Evolutionary conservation across 2,329 filamentous ascomycete genomes (phyloP), one percentile per base, ranked within the genome.

Genomic region (Thielaviopsis cerberus): DNA sequence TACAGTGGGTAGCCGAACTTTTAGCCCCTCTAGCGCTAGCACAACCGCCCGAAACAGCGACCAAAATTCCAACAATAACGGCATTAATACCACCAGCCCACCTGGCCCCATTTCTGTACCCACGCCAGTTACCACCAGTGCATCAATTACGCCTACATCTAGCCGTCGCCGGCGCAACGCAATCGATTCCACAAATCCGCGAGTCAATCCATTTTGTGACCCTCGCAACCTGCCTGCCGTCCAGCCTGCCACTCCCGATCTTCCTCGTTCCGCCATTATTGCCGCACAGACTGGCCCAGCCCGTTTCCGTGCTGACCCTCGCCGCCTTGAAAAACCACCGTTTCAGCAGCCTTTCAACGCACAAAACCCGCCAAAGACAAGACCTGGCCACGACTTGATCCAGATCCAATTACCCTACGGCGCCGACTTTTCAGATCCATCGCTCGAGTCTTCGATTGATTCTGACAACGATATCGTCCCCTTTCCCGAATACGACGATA

Each of bases 81-180:
- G 8, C 41, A 48, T 48, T 48, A 48, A 48, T 22, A 48, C 41
- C n/a, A 10, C 41, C 7, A 48, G 8, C 37, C 8, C 37, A 8
- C 37, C 37, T 45, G 37, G 41, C n/a, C 41, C 41, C 41, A 48
- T 22, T 48, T n/a, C 41, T 22, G 41, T 22, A n/a, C 10, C 53
- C 24, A 23, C 27, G 17, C 53, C 53, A 30, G 22, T 37, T 54
- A 23, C 53, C 24, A 27, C 51, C n/a, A 53, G 25, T 20, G 41
- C 53, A 34, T 41, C 53, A 5, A 17, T 17, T 17, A 45, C 41
- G 26, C 41, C 37, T 11, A 26, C 10, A 56, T 61, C 59, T 3
- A 59, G 57, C 41, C 60, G 62, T 52, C 62, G 57, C 37, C 60
- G 62, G 5, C 60, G 62, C 57, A 62, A 63, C 61, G 62, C 62